A percentile compares a stretch with the other conserved stretches of the same genome.
Conservation (phyloP, 345 rosid species). For the Adansonia digitata region DNA sequence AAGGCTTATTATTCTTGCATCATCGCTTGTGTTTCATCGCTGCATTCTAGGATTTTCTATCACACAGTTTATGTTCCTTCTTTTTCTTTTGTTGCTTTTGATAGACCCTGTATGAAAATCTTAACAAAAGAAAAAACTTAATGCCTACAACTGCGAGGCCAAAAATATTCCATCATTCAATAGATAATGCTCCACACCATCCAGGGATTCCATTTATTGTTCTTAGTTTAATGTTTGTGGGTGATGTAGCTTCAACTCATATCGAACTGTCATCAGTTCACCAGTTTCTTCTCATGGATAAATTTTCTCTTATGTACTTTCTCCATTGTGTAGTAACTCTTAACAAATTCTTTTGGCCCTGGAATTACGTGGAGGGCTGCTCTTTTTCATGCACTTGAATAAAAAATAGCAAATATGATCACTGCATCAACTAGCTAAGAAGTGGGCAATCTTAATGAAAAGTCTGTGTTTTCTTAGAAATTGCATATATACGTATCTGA, state of each 20-base stretch:
- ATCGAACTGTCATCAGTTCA: background rate
- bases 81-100: background rate
- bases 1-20: background rate
- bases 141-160: background rate
- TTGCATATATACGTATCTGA: background rate
- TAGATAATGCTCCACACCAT: background rate
- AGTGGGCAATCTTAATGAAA: background rate
- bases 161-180: background rate
- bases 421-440: background rate
- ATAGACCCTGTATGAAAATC: background rate
- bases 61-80: background rate
- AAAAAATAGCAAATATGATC: background rate
- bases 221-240: background rate
- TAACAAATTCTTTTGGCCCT: background rate
- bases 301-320: background rate
- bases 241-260: background rate
- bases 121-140: background rate
- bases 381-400: background rate
- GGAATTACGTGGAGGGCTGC: background rate
- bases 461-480: background rate
- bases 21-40: background rate
- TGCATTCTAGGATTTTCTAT: slow-evolving; percentile 6
- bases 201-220: background rate
- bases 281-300: background rate
- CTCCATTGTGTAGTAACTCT: no score